Percentiles rank a stretch among this genome's conserved stretches.
These are phyloP conservation scores for Rickenella mellea DNA, from an alignment of 768 basidiomycete genomes.

Conservation along the genomic window DNA sequence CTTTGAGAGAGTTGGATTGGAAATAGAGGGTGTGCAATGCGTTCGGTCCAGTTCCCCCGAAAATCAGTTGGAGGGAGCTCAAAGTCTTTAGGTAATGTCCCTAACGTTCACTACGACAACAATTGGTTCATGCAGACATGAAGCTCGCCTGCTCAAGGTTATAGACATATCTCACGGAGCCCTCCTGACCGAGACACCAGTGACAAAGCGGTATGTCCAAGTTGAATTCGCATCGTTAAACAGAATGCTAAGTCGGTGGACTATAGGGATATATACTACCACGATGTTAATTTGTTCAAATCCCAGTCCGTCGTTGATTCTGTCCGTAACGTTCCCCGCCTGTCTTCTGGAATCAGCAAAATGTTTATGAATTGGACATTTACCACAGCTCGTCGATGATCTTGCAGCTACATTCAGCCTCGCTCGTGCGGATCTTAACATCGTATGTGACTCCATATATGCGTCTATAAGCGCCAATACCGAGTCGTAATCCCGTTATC, in stretches of 20 bases:
- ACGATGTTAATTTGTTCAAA: slow-evolving; percentile 70
- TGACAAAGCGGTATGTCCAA: slow-evolving; percentile 51
- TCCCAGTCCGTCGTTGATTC: slow-evolving; percentile 72
- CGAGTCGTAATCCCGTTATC: slow-evolving; percentile 4
- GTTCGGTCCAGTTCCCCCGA: background rate
- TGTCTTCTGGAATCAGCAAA: background rate
- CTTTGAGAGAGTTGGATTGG: no score
- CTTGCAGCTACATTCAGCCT: slow-evolving; percentile 75
- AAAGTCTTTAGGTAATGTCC: background rate
- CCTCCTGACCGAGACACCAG: slow-evolving; percentile 38
- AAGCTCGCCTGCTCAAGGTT: slow-evolving; percentile 63
- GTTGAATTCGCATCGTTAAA: background rate
- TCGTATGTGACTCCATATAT: slow-evolving; percentile 37
- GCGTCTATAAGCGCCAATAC: slow-evolving; percentile 1
- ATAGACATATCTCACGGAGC: slow-evolving; percentile 66
- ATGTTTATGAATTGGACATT: slow-evolving; percentile 1
- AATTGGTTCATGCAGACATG: background rate
- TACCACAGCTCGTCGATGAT: slow-evolving; percentile 72
- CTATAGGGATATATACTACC: slow-evolving; percentile 79
- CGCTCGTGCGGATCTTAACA: slow-evolving; percentile 66
- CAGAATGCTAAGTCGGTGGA: background rate
- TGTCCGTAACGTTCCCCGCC: slow-evolving; percentile 27
- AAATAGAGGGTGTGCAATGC: no score
- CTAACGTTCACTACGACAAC: background rate
- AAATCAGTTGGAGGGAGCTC: background rate